Percentiles rank a stretch among this genome's conserved stretches.
Conservation (phyloP, 495 filamentous ascomycete species). For the Trichodelitschia bisporula region DNA sequence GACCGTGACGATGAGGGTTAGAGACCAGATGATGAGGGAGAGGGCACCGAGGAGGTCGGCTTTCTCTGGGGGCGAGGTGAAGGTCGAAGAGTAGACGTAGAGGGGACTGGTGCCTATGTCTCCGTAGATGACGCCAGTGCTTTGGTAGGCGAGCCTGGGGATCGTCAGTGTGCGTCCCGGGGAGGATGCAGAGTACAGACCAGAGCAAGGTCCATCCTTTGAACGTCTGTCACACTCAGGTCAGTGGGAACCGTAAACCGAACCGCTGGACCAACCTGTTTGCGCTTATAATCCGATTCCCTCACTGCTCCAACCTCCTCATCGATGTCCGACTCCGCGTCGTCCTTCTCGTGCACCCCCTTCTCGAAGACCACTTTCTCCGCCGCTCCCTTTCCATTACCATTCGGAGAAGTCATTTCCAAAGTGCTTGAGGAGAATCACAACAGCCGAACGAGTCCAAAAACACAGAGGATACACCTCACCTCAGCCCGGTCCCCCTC, state of each 20-base stretch:
- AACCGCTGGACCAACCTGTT: constrained; percentile 3
- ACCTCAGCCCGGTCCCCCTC: too few species aligned
- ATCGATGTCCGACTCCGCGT: constrained; percentile 2
- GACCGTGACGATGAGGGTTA: constrained; percentile 7
- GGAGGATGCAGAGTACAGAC: not conserved
- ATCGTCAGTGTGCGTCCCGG: not conserved
- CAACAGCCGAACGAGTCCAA: too few species aligned
- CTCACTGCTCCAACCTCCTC: not conserved
- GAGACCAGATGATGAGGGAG: constrained; percentile 6
- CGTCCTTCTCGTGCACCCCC: constrained; percentile 1
- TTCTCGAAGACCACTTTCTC: too few species aligned
- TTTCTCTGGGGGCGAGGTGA: not conserved
- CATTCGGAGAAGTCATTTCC: too few species aligned
- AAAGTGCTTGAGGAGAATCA: too few species aligned
- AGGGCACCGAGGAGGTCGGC: constrained; percentile 6
- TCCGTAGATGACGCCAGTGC: constrained; percentile 2
- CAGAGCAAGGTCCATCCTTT: constrained; percentile 3
- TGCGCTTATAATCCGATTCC: constrained; percentile 2
- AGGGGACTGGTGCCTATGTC: constrained; percentile 3
- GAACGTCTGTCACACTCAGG: constrained; percentile 1
- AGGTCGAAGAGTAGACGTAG: constrained; percentile 3
- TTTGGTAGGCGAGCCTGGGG: constrained; percentile 26
- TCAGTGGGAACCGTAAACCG: not conserved
- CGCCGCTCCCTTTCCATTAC: too few species aligned
- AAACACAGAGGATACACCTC: too few species aligned